phyloP scores from a whole-genome alignment of 2,329 filamentous ascomycete species.

The Venturia aucupariae region DNA sequence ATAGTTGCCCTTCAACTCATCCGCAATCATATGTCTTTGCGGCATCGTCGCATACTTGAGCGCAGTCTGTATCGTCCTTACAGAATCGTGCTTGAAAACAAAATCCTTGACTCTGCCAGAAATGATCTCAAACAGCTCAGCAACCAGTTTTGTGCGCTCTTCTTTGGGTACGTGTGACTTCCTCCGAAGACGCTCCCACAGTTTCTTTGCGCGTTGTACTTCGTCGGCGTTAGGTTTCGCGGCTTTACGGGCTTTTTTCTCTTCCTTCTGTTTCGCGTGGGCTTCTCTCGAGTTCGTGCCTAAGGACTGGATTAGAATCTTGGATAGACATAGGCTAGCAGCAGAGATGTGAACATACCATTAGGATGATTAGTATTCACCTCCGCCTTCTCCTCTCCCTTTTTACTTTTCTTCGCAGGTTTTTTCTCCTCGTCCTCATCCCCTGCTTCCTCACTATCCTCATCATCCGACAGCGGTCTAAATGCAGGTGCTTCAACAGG shows the following conservation, averaged over 20 bases:
- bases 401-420: neutral
- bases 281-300: conserved; percentile 72
- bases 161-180: conserved; percentile 90
- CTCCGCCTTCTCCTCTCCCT: neutral
- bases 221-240: conserved; percentile 89
- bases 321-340: neutral
- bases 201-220: conserved; percentile 82
- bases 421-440: conserved; percentile 7
- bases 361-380: neutral
- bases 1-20: conserved; percentile 78
- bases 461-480: conserved; percentile 2
- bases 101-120: conserved; percentile 89
- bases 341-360: neutral
- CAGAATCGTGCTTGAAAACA: conserved; percentile 95
- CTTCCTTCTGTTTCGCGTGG: conserved; percentile 84
- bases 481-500: conserved; percentile 2
- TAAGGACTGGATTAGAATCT: neutral
- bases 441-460: conserved; percentile 18
- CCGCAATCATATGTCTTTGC: conserved; percentile 77
- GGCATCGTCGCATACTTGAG: conserved; percentile 87
- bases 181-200: conserved; percentile 87
- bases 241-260: conserved; percentile 80
- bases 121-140: conserved; percentile 84
- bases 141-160: conserved; percentile 76
- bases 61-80: conserved; percentile 92